Percentiles rank a stretch among this genome's conserved stretches.
Evolutionary conservation across 2,329 filamentous ascomycete species (phyloP).

Genomic region (Camillea tinctor): DNA sequence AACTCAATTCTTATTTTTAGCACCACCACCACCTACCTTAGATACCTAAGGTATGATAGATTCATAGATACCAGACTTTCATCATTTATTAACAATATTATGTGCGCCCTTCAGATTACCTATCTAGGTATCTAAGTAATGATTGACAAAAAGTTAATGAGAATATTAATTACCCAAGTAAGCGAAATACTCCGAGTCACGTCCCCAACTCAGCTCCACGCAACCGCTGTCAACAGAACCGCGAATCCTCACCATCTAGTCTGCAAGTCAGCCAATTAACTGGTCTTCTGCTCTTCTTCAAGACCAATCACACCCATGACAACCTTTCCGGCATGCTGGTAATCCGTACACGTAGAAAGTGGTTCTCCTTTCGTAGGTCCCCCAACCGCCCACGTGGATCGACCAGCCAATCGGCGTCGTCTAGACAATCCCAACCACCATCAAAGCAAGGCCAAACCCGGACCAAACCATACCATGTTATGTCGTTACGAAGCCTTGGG

Average conservation of each 20-base stretch:
- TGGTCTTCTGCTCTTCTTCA: neutral
- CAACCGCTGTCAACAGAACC: neutral
- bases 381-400: constrained; percentile 18
- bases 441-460: constrained; percentile 6
- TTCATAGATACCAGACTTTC: neutral
- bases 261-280: neutral
- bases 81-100: neutral
- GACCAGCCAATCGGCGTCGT: constrained; percentile 14
- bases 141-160: neutral
- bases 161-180: neutral
- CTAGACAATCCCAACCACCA: constrained; percentile 5
- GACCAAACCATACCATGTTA: neutral
- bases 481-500: neutral
- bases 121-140: neutral
- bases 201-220: neutral
- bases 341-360: constrained; percentile 3
- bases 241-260: neutral
- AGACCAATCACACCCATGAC: constrained; percentile 13
- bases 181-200: neutral
- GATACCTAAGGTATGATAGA: too few relatives aligned
- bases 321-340: constrained; percentile 5
- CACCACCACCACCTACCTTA: neutral
- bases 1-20: too few relatives aligned
- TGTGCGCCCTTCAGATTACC: neutral
- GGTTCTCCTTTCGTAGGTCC: constrained; percentile 16